Base-by-base conservation (phyloP, 2,329 filamentous ascomycete genomes). In the Paraconiothyrium sp. region DNA sequence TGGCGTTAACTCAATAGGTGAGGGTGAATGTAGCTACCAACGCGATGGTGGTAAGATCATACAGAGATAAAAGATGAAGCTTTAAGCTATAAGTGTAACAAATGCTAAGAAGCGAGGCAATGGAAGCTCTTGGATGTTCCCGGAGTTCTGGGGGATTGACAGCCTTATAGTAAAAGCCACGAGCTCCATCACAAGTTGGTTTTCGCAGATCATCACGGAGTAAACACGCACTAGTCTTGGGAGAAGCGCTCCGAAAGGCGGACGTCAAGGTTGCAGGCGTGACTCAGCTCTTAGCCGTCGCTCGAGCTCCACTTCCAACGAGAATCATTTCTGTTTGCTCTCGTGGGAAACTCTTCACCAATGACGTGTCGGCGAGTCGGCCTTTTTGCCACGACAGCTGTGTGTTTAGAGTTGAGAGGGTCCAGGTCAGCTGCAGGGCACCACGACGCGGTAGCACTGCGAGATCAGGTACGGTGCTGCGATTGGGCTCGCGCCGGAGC, bases 401-500 rank as follows among this genome's bases (percentile, higher is more conserved):
- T 54, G 60, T 37, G 37, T 43, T 62, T 66, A 39, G 16, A 57
- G 56, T 54, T 62, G 58, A 49, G 52, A 58, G 44, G 49, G 58
- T 54, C 59, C 50, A 59, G 56, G 56, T 62, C 39, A 58, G 52
- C 62, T 62, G 67, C 67, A 71, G 67, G 69, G 70, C 49, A 46
- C 35, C 52, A 56, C 54, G 55, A 58, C 47, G 49, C 8, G 48
- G 41, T 63, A 61, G 62, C 55, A 20, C 43, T 22, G 51, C 32
- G 48, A 48, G 63, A 59, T 68, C 74, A 78, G 76, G 76, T 75
- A 78, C 76, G 56, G 30, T 14, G 13, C 14, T 27, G 39, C 74
- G 69, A 76, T 76, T 76, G 68, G 74, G n/a, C 44, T 52, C 13
- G 8, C 44, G 32, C 22, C 4, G 27, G 27, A 49, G 37, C 41